Percentiles rank a stretch among this genome's conserved stretches.
These are phyloP conservation scores for Mrakia frigida DNA, from an alignment of 768 basidiomycete genomes.

Conservation along the genomic window DNA sequence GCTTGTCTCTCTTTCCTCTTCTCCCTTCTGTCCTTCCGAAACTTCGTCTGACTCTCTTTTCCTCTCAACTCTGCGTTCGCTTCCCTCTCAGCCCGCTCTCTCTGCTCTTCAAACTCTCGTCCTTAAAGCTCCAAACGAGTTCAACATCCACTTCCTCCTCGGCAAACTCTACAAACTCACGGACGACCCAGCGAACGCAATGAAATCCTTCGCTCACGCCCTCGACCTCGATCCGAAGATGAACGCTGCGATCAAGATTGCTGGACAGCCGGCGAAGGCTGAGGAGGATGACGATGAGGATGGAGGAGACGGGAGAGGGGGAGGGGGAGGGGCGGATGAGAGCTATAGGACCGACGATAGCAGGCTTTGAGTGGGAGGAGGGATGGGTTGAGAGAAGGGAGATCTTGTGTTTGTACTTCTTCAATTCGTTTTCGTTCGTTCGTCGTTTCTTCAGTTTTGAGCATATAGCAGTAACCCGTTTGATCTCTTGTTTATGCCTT, in stretches of 20 bases:
- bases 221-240: constrained; percentile 93
- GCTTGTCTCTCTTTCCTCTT: constrained; percentile 37
- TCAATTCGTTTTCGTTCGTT: not conserved
- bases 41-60: not conserved
- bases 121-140: constrained; percentile 83
- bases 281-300: constrained; percentile 55
- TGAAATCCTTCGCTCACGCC: constrained; percentile 78
- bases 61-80: constrained; percentile 34
- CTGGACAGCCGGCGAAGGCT: constrained; percentile 19
- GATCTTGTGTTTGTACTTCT: not conserved
- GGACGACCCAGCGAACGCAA: constrained; percentile 71
- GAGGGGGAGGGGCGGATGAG: constrained; percentile 40
- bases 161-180: constrained; percentile 82
- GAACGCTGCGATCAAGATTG: constrained; percentile 54
- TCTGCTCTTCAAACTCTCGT: constrained; percentile 73
- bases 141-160: constrained; percentile 93
- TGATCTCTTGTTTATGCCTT: too few species aligned
- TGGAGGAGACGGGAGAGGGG: constrained; percentile 62
- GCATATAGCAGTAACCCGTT: too few species aligned
- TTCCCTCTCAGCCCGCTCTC: constrained; percentile 62
- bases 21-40: not conserved
- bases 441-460: not conserved
- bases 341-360: constrained; percentile 13
- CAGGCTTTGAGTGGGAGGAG: not conserved
- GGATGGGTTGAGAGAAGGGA: not conserved